Evolutionary conservation across 2,329 filamentous ascomycete species (phyloP).

Genomic region (Diaporthe citrichinensis): DNA sequence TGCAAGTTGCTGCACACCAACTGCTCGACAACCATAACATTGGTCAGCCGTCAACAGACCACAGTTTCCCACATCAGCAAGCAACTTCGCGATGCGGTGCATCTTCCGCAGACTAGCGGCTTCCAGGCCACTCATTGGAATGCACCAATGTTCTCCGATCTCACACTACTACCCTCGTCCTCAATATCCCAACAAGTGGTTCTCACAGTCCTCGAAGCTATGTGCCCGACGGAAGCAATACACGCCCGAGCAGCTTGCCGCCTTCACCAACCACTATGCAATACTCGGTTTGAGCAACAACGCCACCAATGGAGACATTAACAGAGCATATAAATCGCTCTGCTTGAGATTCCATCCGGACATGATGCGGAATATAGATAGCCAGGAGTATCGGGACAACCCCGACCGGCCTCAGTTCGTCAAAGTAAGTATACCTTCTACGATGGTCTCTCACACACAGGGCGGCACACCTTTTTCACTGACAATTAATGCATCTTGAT

Average conservation of each 20-base stretch:
- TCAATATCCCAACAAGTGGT: background rate
- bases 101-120: background rate
- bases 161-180: background rate
- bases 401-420: background rate
- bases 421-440: background rate
- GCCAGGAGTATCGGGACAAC: background rate
- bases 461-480: background rate
- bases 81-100: background rate
- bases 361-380: background rate
- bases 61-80: too few relatives aligned
- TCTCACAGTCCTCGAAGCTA: background rate
- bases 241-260: background rate
- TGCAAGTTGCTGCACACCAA: background rate
- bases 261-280: slow-evolving; percentile 5
- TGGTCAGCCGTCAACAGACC: background rate
- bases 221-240: background rate
- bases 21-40: background rate
- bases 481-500: background rate
- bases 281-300: background rate
- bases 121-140: background rate
- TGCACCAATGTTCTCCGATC: too few relatives aligned
- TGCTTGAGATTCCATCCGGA: background rate
- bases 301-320: background rate
- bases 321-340: background rate
- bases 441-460: background rate